Conservation (phyloP, 345 rosid species). For the Citrus cavaleriei region DNA sequence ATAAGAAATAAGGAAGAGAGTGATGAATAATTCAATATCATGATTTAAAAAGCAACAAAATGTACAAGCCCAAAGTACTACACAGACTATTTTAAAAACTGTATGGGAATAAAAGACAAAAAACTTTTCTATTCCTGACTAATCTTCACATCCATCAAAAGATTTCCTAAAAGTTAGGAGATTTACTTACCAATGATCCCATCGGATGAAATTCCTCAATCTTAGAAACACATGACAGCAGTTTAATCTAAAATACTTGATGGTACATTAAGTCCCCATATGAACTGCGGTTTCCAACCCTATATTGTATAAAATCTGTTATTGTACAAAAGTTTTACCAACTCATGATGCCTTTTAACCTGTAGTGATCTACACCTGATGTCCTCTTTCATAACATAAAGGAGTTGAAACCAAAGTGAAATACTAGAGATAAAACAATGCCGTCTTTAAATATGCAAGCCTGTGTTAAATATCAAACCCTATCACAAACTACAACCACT, state of each 20-base stretch:
- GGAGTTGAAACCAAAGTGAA: neutral
- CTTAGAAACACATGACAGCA: neutral
- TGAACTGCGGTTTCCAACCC: neutral
- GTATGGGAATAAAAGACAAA: neutral
- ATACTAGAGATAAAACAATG: neutral
- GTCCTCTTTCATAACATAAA: neutral
- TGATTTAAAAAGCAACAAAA: neutral
- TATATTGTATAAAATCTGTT: neutral
- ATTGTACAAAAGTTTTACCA: neutral
- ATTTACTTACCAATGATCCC: neutral
- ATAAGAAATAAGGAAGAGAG: too few relatives aligned
- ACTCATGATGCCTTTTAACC: neutral
- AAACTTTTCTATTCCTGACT: neutral
- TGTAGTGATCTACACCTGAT: neutral
- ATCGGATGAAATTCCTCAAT: neutral
- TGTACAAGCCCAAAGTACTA: neutral
- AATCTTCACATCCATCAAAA: neutral
- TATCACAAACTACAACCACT: neutral
- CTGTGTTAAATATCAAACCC: neutral
- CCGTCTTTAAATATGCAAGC: neutral
- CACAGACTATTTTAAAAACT: neutral
- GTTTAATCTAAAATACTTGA: neutral
- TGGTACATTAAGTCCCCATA: neutral
- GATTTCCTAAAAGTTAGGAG: neutral
- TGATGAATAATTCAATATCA: neutral